Conservation (phyloP, 495 filamentous ascomycete species). For the Thermochaetoides thermophila region DNA sequence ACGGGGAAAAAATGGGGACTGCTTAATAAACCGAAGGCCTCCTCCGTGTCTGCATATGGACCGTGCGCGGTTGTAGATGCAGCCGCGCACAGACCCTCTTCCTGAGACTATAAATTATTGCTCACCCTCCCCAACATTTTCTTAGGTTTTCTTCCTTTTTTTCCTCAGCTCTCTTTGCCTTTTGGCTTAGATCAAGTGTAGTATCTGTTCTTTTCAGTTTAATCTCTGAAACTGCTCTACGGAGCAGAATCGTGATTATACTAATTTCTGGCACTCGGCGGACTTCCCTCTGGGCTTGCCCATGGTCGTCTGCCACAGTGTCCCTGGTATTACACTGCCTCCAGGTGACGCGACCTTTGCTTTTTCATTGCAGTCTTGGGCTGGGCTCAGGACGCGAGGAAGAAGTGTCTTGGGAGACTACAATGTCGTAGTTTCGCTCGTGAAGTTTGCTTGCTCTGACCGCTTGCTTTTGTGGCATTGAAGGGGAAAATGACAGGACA, state of each 20-base stretch:
- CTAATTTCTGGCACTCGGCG: slow-evolving; percentile 48
- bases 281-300: slow-evolving; percentile 53
- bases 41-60: no score
- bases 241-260: slow-evolving; percentile 69
- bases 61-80: no score
- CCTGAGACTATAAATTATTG: no score
- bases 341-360: slow-evolving; percentile 63
- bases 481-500: no score
- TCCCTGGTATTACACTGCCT: slow-evolving; percentile 79
- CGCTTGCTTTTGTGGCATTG: no score
- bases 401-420: no score
- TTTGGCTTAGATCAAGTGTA: slow-evolving; percentile 97
- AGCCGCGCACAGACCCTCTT: no score
- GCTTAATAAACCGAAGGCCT: no score
- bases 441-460: no score
- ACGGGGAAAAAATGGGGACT: no score
- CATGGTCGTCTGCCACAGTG: slow-evolving; percentile 56
- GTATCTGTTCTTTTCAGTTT: slow-evolving; percentile 99
- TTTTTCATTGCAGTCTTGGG: slow-evolving; percentile 39
- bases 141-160: slow-evolving; percentile 7
- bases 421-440: no score
- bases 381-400: slow-evolving; percentile 46
- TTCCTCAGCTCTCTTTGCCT: slow-evolving; percentile 34
- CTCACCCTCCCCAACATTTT: not conserved
- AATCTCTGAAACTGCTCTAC: slow-evolving; percentile 58